Conservation (phyloP, 257 asterid genomes). For the Prunella vulgaris region DNA sequence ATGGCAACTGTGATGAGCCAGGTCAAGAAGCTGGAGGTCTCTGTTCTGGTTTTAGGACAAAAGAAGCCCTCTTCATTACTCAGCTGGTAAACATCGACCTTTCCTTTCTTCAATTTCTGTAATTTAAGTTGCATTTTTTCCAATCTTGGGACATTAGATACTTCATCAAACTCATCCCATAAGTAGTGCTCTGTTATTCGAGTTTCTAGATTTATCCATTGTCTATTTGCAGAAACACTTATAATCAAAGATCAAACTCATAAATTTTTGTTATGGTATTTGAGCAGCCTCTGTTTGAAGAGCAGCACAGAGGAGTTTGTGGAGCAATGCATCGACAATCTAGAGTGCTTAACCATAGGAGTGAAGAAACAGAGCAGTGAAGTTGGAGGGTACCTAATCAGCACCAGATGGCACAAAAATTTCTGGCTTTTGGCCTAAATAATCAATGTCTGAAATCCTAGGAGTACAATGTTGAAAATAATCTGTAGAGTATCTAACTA, state of each 20-base stretch:
- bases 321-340: conserved; percentile 56
- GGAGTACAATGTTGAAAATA: background rate
- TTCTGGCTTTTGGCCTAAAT: conserved; percentile 95
- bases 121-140: too few relatives aligned
- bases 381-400: conserved; percentile 85
- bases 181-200: too few relatives aligned
- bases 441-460: background rate
- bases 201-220: too few relatives aligned
- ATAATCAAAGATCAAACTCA: too few relatives aligned
- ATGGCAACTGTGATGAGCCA: conserved; percentile 79
- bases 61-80: conserved; percentile 54
- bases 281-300: conserved; percentile 51
- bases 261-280: background rate
- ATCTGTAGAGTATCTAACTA: background rate
- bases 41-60: conserved; percentile 83
- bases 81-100: conserved; percentile 30
- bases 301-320: conserved; percentile 68
- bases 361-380: conserved; percentile 77
- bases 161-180: too few relatives aligned
- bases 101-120: background rate
- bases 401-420: conserved; percentile 91
- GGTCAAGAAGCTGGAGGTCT: conserved; percentile 87
- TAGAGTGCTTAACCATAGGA: conserved; percentile 89
- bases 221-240: too few relatives aligned
- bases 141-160: too few relatives aligned